Evolutionary conservation across 208 protist species (phyloP).

Genomic region (Phytomonas sp.): DNA sequence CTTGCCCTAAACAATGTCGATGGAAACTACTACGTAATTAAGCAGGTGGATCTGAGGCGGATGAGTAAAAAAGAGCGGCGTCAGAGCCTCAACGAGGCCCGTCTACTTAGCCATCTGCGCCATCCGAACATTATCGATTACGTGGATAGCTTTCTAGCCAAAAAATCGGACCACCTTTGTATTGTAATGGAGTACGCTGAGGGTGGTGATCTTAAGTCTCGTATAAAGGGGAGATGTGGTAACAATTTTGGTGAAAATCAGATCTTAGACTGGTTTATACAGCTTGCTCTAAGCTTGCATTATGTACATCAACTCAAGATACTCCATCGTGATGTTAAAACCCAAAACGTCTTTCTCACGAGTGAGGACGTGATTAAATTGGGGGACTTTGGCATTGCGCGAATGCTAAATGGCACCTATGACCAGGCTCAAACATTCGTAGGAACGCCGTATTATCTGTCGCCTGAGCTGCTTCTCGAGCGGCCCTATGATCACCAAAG

Average conservation of each 20-base stretch:
- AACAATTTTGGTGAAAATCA: conserved; percentile 79
- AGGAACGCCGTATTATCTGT: conserved; percentile 92
- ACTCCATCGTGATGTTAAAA: conserved; percentile 90
- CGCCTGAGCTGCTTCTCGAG: conserved; percentile 88
- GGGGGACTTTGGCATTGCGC: conserved; percentile 92
- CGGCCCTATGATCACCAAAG: conserved; percentile 90
- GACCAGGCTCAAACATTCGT: conserved; percentile 93
- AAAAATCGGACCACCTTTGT: conserved; percentile 83
- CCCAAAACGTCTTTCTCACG: conserved; percentile 92
- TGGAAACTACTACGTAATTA: conserved; percentile 90
- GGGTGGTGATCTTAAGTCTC: conserved; percentile 71
- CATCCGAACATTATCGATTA: conserved; percentile 95
- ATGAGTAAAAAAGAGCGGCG: conserved; percentile 87
- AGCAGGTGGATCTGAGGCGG: conserved; percentile 85
- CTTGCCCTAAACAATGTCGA: conserved; percentile 89
- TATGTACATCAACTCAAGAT: conserved; percentile 90
- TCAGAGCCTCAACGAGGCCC: conserved; percentile 89
- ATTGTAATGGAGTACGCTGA: conserved; percentile 93
- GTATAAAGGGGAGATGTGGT: conserved; percentile 75
- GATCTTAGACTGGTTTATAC: conserved; percentile 85
- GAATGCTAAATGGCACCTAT: conserved; percentile 81
- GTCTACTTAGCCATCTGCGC: conserved; percentile 75
- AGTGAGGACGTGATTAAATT: conserved; percentile 84
- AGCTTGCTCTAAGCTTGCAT: conserved; percentile 85
- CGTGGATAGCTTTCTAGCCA: conserved; percentile 88